Evolutionary conservation across 2,329 filamentous ascomycete species (phyloP).

Genomic region (Aspergillus eucalypticola): DNA sequence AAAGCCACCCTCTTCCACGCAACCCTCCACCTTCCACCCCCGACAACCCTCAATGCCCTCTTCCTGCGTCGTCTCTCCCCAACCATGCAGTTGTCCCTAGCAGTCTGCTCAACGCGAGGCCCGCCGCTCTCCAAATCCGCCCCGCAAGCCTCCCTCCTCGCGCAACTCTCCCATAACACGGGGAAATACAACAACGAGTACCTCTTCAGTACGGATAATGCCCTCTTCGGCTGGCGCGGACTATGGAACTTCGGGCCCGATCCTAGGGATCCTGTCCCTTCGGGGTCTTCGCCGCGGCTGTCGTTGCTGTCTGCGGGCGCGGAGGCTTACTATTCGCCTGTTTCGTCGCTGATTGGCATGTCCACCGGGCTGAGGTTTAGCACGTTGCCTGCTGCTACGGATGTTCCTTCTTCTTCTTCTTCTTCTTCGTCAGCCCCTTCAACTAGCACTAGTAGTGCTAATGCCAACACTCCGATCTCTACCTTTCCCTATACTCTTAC

Average conservation of each 20-base stretch:
- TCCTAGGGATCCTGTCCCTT: slow-evolving; percentile 25
- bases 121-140: slow-evolving; percentile 45
- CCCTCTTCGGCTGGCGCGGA: slow-evolving; percentile 80
- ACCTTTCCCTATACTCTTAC: slow-evolving; percentile 94
- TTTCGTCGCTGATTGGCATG: slow-evolving; percentile 92
- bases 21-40: slow-evolving; percentile 58
- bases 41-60: slow-evolving; percentile 81
- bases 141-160: slow-evolving; percentile 48
- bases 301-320: slow-evolving; percentile 85
- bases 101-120: slow-evolving; percentile 48
- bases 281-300: slow-evolving; percentile 60
- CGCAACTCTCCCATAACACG: slow-evolving; percentile 65
- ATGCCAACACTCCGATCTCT: slow-evolving; percentile 45
- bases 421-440: slow-evolving; percentile 23
- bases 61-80: slow-evolving; percentile 77
- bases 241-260: slow-evolving; percentile 93
- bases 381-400: slow-evolving; percentile 65
- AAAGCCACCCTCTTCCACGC: slow-evolving; percentile 50
- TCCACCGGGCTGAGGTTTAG: slow-evolving; percentile 87
- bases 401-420: slow-evolving; percentile 26
- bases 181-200: slow-evolving; percentile 88
- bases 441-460: slow-evolving; percentile 12
- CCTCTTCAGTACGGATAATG: slow-evolving; percentile 88
- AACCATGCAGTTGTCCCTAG: slow-evolving; percentile 75
- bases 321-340: slow-evolving; percentile 90